phyloP scores from a whole-genome alignment of 352 stramenopile species.

The Pythium periplocum region DNA sequence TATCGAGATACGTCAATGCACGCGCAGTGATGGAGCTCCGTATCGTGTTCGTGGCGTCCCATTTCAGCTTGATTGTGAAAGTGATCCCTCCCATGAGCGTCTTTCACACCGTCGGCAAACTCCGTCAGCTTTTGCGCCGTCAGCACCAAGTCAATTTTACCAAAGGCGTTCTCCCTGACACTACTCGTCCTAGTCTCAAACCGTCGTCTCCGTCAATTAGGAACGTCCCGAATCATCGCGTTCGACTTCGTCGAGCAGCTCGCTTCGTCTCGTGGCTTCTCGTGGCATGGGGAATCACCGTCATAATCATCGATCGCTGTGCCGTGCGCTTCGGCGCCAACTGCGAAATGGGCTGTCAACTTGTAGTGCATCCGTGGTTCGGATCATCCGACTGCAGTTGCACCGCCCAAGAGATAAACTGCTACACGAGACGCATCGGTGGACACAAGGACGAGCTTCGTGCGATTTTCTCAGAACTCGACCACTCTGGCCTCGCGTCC shows the following conservation, averaged over 20 bases:
- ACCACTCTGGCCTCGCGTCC: no score
- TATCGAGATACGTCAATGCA: conserved; percentile 19
- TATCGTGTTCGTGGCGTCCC: conserved; percentile 11
- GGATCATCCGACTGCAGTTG: conserved; percentile 7
- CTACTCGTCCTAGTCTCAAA: no score
- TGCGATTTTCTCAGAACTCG: no score
- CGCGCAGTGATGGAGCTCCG: conserved; percentile 16
- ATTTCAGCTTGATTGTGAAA: conserved; percentile 14
- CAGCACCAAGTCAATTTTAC: neutral
- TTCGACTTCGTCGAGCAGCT: neutral
- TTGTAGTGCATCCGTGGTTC: conserved; percentile 12
- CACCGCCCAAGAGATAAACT: conserved; percentile 14
- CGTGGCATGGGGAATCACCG: neutral
- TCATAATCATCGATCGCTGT: conserved; percentile 5
- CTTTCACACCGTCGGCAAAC: conserved; percentile 14
- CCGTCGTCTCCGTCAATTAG: no score
- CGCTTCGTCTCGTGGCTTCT: neutral
- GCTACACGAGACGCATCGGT: conserved; percentile 8
- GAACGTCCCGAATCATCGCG: no score
- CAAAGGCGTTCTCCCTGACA: neutral
- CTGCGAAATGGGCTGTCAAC: conserved; percentile 9
- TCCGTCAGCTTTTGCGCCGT: conserved; percentile 10
- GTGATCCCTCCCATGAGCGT: conserved; percentile 12
- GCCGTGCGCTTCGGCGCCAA: neutral
- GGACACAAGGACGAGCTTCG: neutral